Evolutionary conservation across 1,139 yeast genomes (phyloP), one percentile per base, ranked within the genome.

Genomic region (Saccharomyces hybrid): DNA sequence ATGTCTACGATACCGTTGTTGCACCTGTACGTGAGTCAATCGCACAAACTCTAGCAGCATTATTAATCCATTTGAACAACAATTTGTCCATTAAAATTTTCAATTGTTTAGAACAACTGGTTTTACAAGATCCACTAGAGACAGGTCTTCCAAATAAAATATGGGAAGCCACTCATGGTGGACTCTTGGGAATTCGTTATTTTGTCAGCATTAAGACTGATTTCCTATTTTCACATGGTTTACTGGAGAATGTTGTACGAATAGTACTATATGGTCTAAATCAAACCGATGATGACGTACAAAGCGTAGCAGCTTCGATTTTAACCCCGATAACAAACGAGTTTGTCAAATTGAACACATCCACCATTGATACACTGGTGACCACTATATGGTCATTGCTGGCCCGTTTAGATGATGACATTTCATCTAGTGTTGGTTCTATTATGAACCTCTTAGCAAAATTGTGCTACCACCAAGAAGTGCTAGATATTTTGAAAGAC

Each of bases 141-240:
- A 61, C 65, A 9, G 66, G 66, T 4, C 55, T 62, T 38, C 69
- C 69, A 23, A 66, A 61, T 54, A 69, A 65, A 51, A 59, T 72
- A 54, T 95, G 99, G 99, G 98, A 95, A 69, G 98, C 97, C 1
- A 88, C 95, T 57, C 99, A 95, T 75, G 99, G 99, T 60, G 99
- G 99, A 50, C 84, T 95, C 85, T 78, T 95, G 27, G 99, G 99
- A 0, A 76, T 95, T 54, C 77, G 97, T 56, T 95, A 95, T 71
- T 84, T 93, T 63, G 99, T 91, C 4, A 86, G 96, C 60, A 90
- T 93, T 4, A 79, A 96, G 64, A 84, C 91, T 0, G 95, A 88
- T 60, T 79, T 90, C 27, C 73, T 95, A 34, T 74, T 86, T 32
- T 71, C 77, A 13, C 77, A 80, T 54, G 79, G 79, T 47, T 74